Conservation (phyloP, 2,329 filamentous ascomycete genomes). For the Pestalotiopsis fici region DNA sequence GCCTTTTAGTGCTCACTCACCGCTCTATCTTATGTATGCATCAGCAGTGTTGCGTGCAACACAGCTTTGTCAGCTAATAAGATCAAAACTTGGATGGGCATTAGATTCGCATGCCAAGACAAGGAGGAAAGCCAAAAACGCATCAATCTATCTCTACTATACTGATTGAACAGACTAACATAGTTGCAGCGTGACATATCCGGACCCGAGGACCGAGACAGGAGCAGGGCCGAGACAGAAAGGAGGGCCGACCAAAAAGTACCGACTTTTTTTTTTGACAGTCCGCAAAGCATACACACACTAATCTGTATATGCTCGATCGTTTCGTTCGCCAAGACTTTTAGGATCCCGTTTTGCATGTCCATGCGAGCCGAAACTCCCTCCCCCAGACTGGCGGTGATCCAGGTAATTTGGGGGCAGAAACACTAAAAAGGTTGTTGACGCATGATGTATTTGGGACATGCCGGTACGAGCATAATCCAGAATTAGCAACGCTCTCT, state of each 20-base stretch:
- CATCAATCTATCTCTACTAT: no score
- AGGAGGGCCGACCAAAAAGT: neutral
- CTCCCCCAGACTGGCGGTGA: neutral
- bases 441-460: neutral
- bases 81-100: neutral
- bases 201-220: neutral
- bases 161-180: neutral
- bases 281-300: no score
- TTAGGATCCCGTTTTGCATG: neutral
- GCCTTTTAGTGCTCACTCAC: neutral
- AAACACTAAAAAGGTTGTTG: neutral
- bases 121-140: no score
- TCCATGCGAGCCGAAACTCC: neutral
- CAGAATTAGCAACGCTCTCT: neutral
- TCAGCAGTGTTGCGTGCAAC: neutral
- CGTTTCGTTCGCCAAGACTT: neutral
- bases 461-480: neutral
- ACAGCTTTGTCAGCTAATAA: neutral
- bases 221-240: no score
- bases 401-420: neutral
- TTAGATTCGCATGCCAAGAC: no score
- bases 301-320: neutral
- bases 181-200: neutral
- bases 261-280: neutral
- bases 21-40: neutral